Conservation (phyloP, 495 filamentous ascomycete genomes). For the Penicillium diatomitis region DNA sequence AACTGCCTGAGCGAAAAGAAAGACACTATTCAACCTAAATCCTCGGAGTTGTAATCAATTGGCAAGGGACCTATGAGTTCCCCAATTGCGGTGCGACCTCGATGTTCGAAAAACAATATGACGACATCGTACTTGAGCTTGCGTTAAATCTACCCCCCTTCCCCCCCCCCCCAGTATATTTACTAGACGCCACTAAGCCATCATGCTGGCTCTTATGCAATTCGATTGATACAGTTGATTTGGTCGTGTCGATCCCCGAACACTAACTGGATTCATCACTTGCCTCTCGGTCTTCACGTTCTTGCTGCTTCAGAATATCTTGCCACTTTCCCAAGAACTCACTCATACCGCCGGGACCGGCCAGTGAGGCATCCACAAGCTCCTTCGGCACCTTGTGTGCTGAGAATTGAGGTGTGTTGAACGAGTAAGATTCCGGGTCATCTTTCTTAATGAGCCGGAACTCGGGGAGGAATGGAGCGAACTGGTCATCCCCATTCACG, state of each 20-base stretch:
- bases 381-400: constrained; percentile 93
- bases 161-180: background rate
- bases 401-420: constrained; percentile 79
- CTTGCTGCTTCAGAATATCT: constrained; percentile 55
- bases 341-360: constrained; percentile 56
- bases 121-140: background rate
- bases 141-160: too few relatives aligned
- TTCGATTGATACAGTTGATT: too few relatives aligned
- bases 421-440: constrained; percentile 79
- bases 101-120: background rate
- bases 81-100: too few relatives aligned
- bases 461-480: constrained; percentile 60
- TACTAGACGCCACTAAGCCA: too few relatives aligned
- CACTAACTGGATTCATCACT: constrained; percentile 32
- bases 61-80: too few relatives aligned
- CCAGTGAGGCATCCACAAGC: constrained; percentile 80
- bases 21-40: too few relatives aligned
- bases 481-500: constrained; percentile 41
- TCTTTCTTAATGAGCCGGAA: constrained; percentile 72
- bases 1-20: background rate
- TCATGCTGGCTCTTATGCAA: too few relatives aligned
- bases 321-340: constrained; percentile 88
- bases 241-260: too few relatives aligned
- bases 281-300: constrained; percentile 38
- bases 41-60: too few relatives aligned